Conservation (phyloP, 805 yeast species). For the Wickerhamomyces hampshirensis region DNA sequence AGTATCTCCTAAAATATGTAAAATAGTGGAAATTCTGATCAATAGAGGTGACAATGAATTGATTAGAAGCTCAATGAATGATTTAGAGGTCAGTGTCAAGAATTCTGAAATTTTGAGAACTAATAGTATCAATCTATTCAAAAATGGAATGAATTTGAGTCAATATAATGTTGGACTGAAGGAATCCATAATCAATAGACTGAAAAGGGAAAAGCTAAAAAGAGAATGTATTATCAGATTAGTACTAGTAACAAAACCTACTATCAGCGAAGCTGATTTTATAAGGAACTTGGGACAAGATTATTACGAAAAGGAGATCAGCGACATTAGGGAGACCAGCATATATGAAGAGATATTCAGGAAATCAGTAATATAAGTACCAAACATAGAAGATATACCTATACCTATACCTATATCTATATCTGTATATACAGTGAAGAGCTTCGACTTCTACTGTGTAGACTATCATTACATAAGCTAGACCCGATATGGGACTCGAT, state of each 20-base stretch:
- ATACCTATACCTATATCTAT: too few relatives aligned
- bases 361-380: too few relatives aligned
- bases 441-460: too few relatives aligned
- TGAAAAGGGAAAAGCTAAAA: slow-evolving; percentile 17
- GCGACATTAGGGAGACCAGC: slow-evolving; percentile 11
- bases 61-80: slow-evolving; percentile 8
- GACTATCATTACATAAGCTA: too few relatives aligned
- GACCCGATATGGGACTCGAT: too few relatives aligned
- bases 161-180: slow-evolving; percentile 24
- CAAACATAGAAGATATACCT: background rate
- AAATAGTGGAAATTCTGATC: slow-evolving; percentile 20
- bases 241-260: slow-evolving; percentile 16
- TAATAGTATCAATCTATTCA: slow-evolving; percentile 19
- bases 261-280: slow-evolving; percentile 13
- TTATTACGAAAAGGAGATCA: slow-evolving; percentile 14
- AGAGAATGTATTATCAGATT: slow-evolving; percentile 22
- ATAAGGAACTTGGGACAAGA: slow-evolving; percentile 18
- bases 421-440: too few relatives aligned
- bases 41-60: slow-evolving; percentile 24
- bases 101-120: slow-evolving; percentile 11
- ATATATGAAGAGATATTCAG: too few relatives aligned
- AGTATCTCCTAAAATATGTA: slow-evolving; percentile 18
- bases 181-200: slow-evolving; percentile 17
- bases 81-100: slow-evolving; percentile 9
- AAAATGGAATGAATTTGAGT: slow-evolving; percentile 18